phyloP scores from a whole-genome alignment of 177 flowering plant genomes.

The Tripterygium wilfordii region DNA sequence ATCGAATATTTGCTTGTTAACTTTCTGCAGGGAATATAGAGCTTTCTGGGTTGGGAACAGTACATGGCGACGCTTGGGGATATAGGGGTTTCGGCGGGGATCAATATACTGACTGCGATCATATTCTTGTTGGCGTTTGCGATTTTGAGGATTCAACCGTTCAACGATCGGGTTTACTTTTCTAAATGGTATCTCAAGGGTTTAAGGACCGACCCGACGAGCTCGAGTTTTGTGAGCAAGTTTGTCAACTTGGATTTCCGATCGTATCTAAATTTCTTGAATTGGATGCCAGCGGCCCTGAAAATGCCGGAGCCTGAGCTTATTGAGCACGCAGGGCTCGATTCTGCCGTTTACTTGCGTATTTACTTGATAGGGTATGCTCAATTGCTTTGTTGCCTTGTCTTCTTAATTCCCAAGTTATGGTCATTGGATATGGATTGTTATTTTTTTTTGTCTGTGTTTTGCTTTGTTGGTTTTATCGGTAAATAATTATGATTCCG shows the following conservation, averaged over 20 bases:
- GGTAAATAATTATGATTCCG: not conserved
- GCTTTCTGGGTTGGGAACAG: no score
- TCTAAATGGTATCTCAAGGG: constrained; percentile 83
- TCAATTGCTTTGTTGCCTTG: not conserved
- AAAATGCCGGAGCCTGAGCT: constrained; percentile 81
- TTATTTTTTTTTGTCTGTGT: no score
- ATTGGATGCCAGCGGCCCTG: constrained; percentile 78
- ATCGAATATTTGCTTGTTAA: no score
- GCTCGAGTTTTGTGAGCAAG: constrained; percentile 39
- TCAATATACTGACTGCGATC: constrained; percentile 53
- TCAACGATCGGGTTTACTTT: constrained; percentile 75
- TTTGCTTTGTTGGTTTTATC: no score
- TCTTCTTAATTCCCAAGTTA: no score
- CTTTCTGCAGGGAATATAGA: constrained; percentile 9
- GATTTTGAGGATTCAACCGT: constrained; percentile 62
- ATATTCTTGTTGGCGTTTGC: constrained; percentile 62
- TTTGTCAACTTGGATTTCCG: constrained; percentile 64
- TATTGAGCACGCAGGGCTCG: constrained; percentile 79
- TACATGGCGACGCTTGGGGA: constrained; percentile 67
- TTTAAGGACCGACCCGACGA: constrained; percentile 51
- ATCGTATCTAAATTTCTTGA: constrained; percentile 53
- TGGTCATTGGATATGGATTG: no score
- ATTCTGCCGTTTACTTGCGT: constrained; percentile 73
- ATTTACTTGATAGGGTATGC: constrained; percentile 74
- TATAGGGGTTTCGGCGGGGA: constrained; percentile 55